phyloP scores from a whole-genome alignment of 2,329 filamentous ascomycete genomes.

The Aspergillus sclerotialis region DNA sequence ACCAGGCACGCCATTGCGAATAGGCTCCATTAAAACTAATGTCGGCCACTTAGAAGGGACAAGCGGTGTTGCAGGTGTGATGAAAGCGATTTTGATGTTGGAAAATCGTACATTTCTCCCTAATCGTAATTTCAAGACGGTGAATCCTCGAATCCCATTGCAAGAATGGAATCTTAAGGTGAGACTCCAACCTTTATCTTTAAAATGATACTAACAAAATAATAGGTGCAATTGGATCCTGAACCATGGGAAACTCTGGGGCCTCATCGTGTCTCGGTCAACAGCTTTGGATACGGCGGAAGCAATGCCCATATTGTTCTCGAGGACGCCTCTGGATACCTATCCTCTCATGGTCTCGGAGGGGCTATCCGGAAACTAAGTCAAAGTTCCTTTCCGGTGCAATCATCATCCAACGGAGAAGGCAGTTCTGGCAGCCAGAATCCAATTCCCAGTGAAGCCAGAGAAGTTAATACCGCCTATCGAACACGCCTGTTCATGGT shows the following conservation, averaged over 20 bases:
- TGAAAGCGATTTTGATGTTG: conserved; percentile 23
- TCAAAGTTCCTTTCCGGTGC: too few species aligned
- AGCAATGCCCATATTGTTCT: conserved; percentile 23
- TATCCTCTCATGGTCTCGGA: conserved; percentile 3
- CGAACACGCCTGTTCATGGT: conserved; percentile 12
- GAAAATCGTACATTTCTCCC: conserved; percentile 37
- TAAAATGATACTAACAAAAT: neutral
- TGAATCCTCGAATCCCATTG: conserved; percentile 30
- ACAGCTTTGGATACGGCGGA: neutral
- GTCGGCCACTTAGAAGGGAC: conserved; percentile 22
- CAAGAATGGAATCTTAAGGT: conserved; percentile 33
- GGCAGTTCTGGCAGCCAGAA: too few species aligned
- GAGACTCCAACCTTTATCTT: neutral
- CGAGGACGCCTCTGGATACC: conserved; percentile 15
- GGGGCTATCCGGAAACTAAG: neutral
- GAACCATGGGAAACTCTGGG: conserved; percentile 10
- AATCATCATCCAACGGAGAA: too few species aligned
- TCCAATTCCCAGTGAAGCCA: too few species aligned
- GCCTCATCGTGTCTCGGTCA: conserved; percentile 18
- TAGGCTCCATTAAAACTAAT: conserved; percentile 16
- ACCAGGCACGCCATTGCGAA: conserved; percentile 12
- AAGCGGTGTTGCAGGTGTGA: conserved; percentile 21
- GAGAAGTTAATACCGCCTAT: too few species aligned
- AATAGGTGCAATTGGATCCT: conserved; percentile 14
- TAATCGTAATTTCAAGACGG: conserved; percentile 35